A percentile compares a stretch with the other conserved stretches of the same genome.
phyloP scores from a whole-genome alignment of 2,329 filamentous ascomycete genomes.

The Spiromastix sp. region DNA sequence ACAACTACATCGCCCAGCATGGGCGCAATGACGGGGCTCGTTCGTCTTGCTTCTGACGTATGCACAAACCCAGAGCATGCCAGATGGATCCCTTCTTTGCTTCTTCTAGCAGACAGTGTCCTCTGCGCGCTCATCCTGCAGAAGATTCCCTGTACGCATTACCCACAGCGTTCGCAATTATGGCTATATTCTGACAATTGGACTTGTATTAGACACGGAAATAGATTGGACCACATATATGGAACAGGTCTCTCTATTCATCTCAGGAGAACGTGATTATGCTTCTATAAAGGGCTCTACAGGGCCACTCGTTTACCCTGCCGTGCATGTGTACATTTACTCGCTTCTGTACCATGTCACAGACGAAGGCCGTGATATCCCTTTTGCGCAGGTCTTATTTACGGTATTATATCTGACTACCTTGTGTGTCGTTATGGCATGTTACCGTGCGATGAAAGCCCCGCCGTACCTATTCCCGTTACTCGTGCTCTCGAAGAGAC shows the following conservation, averaged over 20 bases:
- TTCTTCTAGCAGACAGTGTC: constrained; percentile 59
- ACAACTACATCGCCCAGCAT: too few relatives aligned
- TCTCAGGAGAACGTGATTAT: constrained; percentile 82
- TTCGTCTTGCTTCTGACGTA: constrained; percentile 26
- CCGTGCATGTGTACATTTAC: constrained; percentile 88
- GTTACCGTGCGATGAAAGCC: constrained; percentile 47
- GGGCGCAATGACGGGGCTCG: constrained; percentile 11
- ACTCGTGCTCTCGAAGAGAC: constrained; percentile 76
- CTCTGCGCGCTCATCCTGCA: constrained; percentile 67
- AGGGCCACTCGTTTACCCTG: constrained; percentile 90
- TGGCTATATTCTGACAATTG: background rate
- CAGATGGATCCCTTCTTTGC: constrained; percentile 53
- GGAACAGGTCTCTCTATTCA: constrained; percentile 74
- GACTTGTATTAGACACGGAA: constrained; percentile 62
- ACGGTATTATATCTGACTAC: constrained; percentile 66
- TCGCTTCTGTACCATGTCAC: constrained; percentile 69
- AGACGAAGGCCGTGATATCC: constrained; percentile 62
- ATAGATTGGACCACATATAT: constrained; percentile 98
- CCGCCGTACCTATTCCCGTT: constrained; percentile 83
- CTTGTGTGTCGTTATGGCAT: constrained; percentile 66
- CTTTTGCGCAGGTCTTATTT: constrained; percentile 76
- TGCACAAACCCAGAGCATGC: constrained; percentile 46
- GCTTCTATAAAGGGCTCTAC: constrained; percentile 75
- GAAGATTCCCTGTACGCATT: constrained; percentile 68
- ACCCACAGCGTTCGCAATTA: constrained; percentile 6